A percentile compares a stretch with the other conserved stretches of the same genome.
Conservation (phyloP, 805 yeast species). For the Pichia thaimueangensis region DNA sequence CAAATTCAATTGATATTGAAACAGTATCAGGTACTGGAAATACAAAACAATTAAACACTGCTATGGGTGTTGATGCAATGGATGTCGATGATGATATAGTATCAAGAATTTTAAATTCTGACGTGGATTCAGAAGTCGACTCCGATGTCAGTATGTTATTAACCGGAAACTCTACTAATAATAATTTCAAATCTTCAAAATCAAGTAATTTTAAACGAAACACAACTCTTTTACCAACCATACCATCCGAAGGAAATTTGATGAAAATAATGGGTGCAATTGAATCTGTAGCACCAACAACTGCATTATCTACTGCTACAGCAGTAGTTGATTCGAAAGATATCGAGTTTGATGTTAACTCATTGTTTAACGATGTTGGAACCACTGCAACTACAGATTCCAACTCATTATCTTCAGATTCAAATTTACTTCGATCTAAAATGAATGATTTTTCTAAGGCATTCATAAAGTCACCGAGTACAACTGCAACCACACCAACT, state of each 20-base stretch:
- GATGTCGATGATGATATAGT: conserved; percentile 6
- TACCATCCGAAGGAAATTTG: conserved; percentile 22
- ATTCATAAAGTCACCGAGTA: conserved; percentile 8
- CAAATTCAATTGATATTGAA: conserved; percentile 2
- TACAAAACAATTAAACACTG: too few species aligned
- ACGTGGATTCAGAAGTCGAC: conserved; percentile 10
- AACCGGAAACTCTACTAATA: neutral
- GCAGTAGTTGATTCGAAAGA: neutral
- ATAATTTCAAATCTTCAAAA: neutral
- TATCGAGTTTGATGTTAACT: conserved; percentile 5
- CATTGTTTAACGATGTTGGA: neutral
- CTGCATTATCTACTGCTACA: neutral
- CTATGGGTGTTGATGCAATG: neutral
- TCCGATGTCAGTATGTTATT: conserved; percentile 3
- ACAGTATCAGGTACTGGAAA: too few species aligned
- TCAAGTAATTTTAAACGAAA: conserved; percentile 2
- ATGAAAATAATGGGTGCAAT: conserved; percentile 14
- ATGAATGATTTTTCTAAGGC: conserved; percentile 14
- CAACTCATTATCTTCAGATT: conserved; percentile 6
- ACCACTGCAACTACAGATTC: neutral
- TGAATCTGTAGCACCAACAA: too few species aligned
- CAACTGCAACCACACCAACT: neutral
- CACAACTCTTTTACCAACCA: conserved; percentile 15
- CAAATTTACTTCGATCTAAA: neutral
- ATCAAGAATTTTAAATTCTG: conserved; percentile 10